These are phyloP conservation scores for Emydomyces testavorans DNA, from an alignment of 2,329 filamentous ascomycete genomes.

Conservation along the genomic window DNA sequence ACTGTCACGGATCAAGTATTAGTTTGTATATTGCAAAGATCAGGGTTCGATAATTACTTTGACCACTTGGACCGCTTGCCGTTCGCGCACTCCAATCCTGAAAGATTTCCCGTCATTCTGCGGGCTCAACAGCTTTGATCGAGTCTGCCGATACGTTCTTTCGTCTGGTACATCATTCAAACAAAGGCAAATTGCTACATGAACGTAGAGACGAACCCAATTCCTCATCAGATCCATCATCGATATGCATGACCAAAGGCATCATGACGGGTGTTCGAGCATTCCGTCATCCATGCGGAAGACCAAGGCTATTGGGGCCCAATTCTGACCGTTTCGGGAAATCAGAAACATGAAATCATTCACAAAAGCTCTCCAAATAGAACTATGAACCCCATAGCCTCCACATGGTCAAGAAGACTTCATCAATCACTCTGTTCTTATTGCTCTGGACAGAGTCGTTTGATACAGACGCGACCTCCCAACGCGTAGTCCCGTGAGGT, in stretches of 20 bases:
- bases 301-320: too few species aligned
- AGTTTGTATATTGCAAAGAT: background rate
- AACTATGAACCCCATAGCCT: too few species aligned
- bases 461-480: too few species aligned
- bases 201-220: conserved; percentile 17
- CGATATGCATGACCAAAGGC: background rate
- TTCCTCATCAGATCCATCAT: conserved; percentile 18
- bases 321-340: too few species aligned
- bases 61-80: conserved; percentile 22
- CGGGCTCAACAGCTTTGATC: background rate
- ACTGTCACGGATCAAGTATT: conserved; percentile 19
- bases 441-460: too few species aligned
- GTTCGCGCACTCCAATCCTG: conserved; percentile 20
- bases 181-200: conserved; percentile 13
- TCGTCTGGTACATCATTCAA: conserved; percentile 3
- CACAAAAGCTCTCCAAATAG: too few species aligned
- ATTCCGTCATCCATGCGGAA: too few species aligned
- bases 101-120: conserved; percentile 29
- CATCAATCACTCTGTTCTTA: too few species aligned
- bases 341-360: too few species aligned
- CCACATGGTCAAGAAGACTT: too few species aligned
- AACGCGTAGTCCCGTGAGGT: too few species aligned
- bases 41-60: conserved; percentile 19
- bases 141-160: background rate
- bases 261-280: background rate